These are phyloP conservation scores for Candida methanosorbosa DNA, from an alignment of 805 yeast species.

Conservation along the genomic window DNA sequence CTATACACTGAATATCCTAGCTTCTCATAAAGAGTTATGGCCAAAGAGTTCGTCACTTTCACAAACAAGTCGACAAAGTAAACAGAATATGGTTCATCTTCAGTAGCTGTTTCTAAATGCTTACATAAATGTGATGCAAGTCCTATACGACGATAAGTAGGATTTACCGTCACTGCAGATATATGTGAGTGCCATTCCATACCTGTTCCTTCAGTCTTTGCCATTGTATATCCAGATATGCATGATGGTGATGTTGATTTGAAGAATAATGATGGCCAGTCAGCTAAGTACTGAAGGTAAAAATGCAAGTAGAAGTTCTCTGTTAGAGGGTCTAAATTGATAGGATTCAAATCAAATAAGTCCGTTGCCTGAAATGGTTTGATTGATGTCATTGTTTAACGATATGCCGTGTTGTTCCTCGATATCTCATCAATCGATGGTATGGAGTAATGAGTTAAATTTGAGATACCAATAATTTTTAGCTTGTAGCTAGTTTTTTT, in stretches of 20 bases:
- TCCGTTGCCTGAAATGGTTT: conserved; percentile 86
- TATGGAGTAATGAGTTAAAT: too few relatives aligned
- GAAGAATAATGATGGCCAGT: conserved; percentile 89
- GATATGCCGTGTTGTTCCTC: too few relatives aligned
- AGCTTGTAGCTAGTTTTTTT: too few relatives aligned
- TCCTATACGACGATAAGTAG: conserved; percentile 76
- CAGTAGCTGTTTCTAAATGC: conserved; percentile 65
- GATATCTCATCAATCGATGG: too few relatives aligned
- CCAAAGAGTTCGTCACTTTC: conserved; percentile 73
- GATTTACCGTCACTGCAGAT: conserved; percentile 88
- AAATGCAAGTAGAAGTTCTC: conserved; percentile 84
- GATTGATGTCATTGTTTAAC: conserved; percentile 77
- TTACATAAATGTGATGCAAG: conserved; percentile 74
- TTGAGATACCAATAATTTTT: too few relatives aligned
- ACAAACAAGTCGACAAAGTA: conserved; percentile 89
- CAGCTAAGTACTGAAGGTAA: conserved; percentile 71
- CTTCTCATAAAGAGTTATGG: conserved; percentile 75
- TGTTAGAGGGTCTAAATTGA: conserved; percentile 83
- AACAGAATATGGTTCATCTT: conserved; percentile 64
- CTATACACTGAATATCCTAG: conserved; percentile 80
- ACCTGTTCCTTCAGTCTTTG: conserved; percentile 84
- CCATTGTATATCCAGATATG: conserved; percentile 79
- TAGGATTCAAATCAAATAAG: conserved; percentile 58
- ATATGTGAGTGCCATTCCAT: conserved; percentile 95
- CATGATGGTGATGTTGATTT: conserved; percentile 33